Evolutionary conservation across 805 yeast genomes (phyloP).

Genomic region (Teunomyces cretensis): DNA sequence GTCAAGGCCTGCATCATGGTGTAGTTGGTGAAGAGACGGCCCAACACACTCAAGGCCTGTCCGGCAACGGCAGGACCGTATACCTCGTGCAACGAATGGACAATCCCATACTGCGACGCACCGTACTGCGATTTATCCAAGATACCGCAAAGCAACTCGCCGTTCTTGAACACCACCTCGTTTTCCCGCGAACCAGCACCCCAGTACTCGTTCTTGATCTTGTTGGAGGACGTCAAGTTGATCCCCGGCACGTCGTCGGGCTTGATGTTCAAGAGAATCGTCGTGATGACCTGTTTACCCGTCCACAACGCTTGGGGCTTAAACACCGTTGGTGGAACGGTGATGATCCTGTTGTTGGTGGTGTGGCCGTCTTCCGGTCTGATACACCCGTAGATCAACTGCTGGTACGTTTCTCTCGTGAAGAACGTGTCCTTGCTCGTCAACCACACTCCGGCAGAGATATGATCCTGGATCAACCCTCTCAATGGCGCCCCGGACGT

Average conservation of each 20-base stretch:
- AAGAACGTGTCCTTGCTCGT: conserved; percentile 91
- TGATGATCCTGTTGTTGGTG: conserved; percentile 61
- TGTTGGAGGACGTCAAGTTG: conserved; percentile 78
- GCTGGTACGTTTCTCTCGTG: conserved; percentile 90
- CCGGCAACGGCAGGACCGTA: conserved; percentile 93
- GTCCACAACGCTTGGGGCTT: conserved; percentile 95
- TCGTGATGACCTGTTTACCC: conserved; percentile 94
- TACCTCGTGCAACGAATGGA: conserved; percentile 93
- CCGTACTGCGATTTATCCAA: conserved; percentile 98
- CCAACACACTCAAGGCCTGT: conserved; percentile 84
- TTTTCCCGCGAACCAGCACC: conserved; percentile 81
- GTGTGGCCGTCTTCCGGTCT: conserved; percentile 98
- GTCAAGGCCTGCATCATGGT: conserved; percentile 92
- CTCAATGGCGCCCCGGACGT: conserved; percentile 98
- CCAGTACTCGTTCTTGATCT: conserved; percentile 95
- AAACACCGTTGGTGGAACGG: conserved; percentile 85
- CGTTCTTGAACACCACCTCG: conserved; percentile 79
- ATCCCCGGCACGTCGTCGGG: conserved; percentile 90
- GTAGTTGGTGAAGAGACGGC: conserved; percentile 91
- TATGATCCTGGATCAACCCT: conserved; percentile 98
- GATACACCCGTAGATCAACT: conserved; percentile 87
- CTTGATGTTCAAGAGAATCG: conserved; percentile 84
- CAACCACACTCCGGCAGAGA: conserved; percentile 98
- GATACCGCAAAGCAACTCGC: conserved; percentile 88
- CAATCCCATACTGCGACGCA: conserved; percentile 94